phyloP scores from a whole-genome alignment of 805 yeast genomes.

The Hanseniaspora thailandica region DNA sequence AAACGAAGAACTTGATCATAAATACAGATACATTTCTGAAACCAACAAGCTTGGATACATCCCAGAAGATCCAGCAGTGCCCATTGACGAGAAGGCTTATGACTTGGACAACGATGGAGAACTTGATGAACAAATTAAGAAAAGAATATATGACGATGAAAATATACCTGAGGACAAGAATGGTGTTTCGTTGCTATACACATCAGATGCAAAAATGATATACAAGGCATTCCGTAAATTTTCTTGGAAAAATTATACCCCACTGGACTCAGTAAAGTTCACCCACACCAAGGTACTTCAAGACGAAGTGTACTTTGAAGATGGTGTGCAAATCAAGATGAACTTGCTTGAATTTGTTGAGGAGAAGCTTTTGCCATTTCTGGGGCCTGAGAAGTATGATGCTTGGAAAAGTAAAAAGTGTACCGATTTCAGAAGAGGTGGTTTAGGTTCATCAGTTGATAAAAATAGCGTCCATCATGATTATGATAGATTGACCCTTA shows the following conservation, averaged over 20 bases:
- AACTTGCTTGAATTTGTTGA: background rate
- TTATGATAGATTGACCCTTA: background rate
- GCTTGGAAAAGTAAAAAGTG: background rate
- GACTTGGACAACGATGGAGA: background rate
- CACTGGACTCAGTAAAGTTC: conserved; percentile 1
- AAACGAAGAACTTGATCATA: background rate
- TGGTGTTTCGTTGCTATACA: background rate
- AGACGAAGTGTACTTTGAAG: background rate
- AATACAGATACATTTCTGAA: background rate
- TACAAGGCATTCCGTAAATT: background rate
- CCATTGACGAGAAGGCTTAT: background rate
- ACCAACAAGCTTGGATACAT: background rate
- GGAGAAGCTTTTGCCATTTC: background rate
- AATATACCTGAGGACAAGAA: background rate
- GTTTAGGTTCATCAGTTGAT: background rate
- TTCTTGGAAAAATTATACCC: background rate
- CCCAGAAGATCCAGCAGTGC: background rate
- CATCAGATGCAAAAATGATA: background rate
- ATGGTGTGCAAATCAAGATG: background rate
- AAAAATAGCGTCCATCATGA: background rate
- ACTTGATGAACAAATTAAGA: background rate
- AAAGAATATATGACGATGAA: background rate
- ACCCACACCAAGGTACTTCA: background rate
- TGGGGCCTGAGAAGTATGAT: background rate
- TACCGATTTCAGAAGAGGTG: background rate